Evolutionary conservation across 192 early-diverging fungal species (phyloP).

Genomic region (Entomortierella parvispora): DNA sequence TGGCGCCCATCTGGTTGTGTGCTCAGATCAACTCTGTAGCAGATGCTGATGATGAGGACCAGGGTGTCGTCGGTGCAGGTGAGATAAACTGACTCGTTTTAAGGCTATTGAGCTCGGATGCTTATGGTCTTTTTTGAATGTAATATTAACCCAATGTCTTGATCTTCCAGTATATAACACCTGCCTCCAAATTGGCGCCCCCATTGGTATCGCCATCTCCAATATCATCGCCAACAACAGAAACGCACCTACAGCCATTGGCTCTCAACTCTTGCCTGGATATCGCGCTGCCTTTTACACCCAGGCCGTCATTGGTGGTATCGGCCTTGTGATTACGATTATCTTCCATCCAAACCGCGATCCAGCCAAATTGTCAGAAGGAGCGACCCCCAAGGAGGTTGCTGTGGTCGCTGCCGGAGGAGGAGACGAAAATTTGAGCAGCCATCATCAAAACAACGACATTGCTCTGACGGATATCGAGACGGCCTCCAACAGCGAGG

Average conservation of each 20-base stretch:
- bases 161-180: constrained; percentile 28
- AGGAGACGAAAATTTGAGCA: constrained; percentile 6
- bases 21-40: constrained; percentile 27
- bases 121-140: not conserved
- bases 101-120: not conserved
- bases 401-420: constrained; percentile 9
- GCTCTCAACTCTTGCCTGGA: constrained; percentile 5
- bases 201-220: constrained; percentile 45
- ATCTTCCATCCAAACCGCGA: constrained; percentile 24
- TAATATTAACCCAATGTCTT: too few relatives aligned
- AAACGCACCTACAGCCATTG: constrained; percentile 16
- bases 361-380: constrained; percentile 12
- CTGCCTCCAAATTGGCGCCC: constrained; percentile 38
- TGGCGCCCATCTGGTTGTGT: constrained; percentile 24
- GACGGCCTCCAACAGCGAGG: too few relatives aligned
- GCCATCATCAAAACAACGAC: not conserved
- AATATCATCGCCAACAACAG: constrained; percentile 33
- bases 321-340: constrained; percentile 17
- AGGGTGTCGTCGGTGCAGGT: constrained; percentile 34
- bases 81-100: not conserved
- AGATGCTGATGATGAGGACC: constrained; percentile 25
- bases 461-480: not conserved
- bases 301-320: constrained; percentile 13
- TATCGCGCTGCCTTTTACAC: constrained; percentile 26
- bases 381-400: not conserved